Percentiles rank a stretch among this genome's conserved stretches.
phyloP scores from a whole-genome alignment of 768 basidiomycete genomes.

The Mycena albidolilacea region DNA sequence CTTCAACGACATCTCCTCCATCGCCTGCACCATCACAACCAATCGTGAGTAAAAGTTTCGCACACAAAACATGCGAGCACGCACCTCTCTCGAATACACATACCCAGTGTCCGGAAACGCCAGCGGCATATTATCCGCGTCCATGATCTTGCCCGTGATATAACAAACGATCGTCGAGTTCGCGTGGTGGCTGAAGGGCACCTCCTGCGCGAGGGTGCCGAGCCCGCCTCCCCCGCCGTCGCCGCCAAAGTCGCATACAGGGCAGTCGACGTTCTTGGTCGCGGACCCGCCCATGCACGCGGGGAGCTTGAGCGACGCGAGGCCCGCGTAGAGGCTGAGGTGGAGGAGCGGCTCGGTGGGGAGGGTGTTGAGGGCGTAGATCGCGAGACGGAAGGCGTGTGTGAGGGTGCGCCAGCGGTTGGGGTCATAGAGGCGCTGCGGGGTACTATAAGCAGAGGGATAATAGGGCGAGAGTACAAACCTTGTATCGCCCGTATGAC shows the following conservation, averaged over 20 bases:
- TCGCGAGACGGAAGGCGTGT: constrained; percentile 85
- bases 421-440: constrained; percentile 86
- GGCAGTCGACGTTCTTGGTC: constrained; percentile 88
- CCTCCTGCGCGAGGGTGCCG: constrained; percentile 83
- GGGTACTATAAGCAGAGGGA: background rate
- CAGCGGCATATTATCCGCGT: constrained; percentile 94
- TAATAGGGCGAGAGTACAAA: constrained; percentile 45
- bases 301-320: constrained; percentile 91
- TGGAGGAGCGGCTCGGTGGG: constrained; percentile 91
- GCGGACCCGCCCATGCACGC: constrained; percentile 75
- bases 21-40: constrained; percentile 66
- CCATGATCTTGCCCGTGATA: constrained; percentile 94
- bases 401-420: constrained; percentile 84
- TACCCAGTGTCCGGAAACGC: constrained; percentile 87
- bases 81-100: constrained; percentile 94
- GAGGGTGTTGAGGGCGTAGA: constrained; percentile 89
- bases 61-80: constrained; percentile 41
- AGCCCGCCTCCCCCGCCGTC: constrained; percentile 58
- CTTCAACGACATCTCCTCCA: constrained; percentile 89
- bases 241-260: constrained; percentile 78
- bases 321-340: constrained; percentile 91
- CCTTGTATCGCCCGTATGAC: constrained; percentile 85
- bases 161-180: constrained; percentile 97
- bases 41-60: constrained; percentile 22
- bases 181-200: constrained; percentile 93